phyloP scores from a whole-genome alignment of 495 filamentous ascomycete genomes.

The Neurospora cerealis region DNA sequence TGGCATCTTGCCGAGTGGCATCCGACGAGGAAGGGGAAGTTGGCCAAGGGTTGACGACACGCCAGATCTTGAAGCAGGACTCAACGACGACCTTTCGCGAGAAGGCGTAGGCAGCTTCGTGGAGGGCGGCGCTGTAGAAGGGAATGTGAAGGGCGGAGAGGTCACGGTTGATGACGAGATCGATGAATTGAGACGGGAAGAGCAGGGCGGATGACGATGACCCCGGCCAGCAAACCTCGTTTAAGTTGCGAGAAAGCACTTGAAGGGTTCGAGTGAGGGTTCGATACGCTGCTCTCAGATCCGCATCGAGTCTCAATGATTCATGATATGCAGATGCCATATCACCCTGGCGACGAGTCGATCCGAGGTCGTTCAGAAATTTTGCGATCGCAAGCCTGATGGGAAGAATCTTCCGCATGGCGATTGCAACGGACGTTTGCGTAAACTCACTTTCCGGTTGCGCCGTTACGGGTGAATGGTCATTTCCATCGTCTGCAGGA shows the following conservation, averaged over 20 bases:
- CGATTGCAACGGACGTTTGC: constrained; percentile 33
- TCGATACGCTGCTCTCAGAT: constrained; percentile 28
- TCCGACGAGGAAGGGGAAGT: background rate
- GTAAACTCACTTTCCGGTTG: constrained; percentile 32
- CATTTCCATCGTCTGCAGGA: background rate
- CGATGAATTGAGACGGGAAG: constrained; percentile 30
- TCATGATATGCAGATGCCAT: constrained; percentile 16
- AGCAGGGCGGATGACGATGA: background rate
- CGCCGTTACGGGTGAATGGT: background rate
- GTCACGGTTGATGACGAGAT: constrained; percentile 37
- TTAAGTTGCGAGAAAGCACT: constrained; percentile 3
- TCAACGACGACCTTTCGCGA: constrained; percentile 41
- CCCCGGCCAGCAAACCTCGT: background rate
- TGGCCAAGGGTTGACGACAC: constrained; percentile 22
- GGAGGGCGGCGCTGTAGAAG: constrained; percentile 25
- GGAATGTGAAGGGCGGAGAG: constrained; percentile 41
- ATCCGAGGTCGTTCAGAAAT: constrained; percentile 36
- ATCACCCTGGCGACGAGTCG: constrained; percentile 10
- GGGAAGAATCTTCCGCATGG: constrained; percentile 36
- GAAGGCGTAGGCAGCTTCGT: constrained; percentile 37
- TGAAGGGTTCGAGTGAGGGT: constrained; percentile 32
- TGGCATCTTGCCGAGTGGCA: constrained; percentile 15
- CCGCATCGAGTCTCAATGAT: constrained; percentile 21
- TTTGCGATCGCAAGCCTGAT: constrained; percentile 36
- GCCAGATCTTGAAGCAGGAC: constrained; percentile 41